Percentiles rank a stretch among this genome's conserved stretches.
phyloP scores from a whole-genome alignment of 345 rosid genomes.

The Triadica sebifera region DNA sequence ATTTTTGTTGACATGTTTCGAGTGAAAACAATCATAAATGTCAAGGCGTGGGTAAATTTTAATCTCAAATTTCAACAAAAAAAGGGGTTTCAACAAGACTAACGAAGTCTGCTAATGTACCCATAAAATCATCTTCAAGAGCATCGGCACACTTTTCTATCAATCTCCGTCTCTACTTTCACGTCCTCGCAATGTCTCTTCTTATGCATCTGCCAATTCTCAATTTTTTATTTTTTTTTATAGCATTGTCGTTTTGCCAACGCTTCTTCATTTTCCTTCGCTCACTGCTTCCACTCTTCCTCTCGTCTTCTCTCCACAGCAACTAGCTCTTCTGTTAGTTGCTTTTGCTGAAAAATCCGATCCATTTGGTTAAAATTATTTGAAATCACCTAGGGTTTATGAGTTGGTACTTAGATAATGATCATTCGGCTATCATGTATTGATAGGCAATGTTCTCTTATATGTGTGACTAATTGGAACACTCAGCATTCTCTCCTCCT shows the following conservation, averaged over 20 bases:
- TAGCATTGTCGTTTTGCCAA: slow-evolving; percentile 17
- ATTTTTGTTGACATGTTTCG: no score
- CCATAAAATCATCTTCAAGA: no score
- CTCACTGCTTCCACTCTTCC: slow-evolving; percentile 40
- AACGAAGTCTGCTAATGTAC: slow-evolving; percentile 29
- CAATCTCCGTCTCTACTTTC: slow-evolving; percentile 16
- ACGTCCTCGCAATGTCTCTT: slow-evolving; percentile 26
- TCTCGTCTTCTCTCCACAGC: slow-evolving; percentile 39
- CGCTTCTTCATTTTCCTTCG: background rate
- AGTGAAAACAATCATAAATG: no score
- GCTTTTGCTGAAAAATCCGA: background rate
- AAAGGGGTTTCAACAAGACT: slow-evolving; percentile 42
- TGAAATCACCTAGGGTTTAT: background rate
- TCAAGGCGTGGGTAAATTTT: no score
- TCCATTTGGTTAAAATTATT: background rate
- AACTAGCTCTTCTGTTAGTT: slow-evolving; percentile 24
- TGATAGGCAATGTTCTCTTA: background rate
- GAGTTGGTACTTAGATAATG: background rate
- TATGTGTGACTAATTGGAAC: no score
- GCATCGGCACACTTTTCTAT: background rate
- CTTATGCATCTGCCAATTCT: background rate
- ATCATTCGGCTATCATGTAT: background rate
- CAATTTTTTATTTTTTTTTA: background rate
- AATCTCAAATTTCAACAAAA: no score
- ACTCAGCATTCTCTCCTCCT: no score